Evolutionary conservation across 257 asterid species (phyloP), one percentile per base, ranked within the genome.

Genomic region (Lantana camara): DNA sequence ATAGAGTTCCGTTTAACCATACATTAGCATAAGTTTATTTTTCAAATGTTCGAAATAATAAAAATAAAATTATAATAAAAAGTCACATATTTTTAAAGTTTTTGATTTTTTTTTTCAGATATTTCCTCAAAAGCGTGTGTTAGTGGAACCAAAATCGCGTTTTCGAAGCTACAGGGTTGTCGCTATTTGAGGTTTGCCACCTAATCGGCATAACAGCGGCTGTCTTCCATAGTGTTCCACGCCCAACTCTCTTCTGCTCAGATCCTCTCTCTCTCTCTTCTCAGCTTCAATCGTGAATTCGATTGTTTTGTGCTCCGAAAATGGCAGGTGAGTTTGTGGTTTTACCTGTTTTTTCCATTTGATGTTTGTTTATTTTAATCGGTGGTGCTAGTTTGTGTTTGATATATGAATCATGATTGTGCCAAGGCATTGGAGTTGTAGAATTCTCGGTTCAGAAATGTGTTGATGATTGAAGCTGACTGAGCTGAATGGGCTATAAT

Each of bases 261-360:
- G 35, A 23, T 73, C 70, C 61, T 60, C 73, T 66, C 73, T 35
- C 42, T 67, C 67, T 38, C 64, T 19, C n/a, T 54, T n/a, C 8
- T 55, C 29, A 45, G 46, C 40, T 55, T 49, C 46, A 37, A 41
- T 66, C n/a, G n/a, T 64, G 67, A 35, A 64, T 68, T 59, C 67
- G 44, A 67, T 66, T 35, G 67, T 24, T 49, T 21, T 47, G 27
- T 13, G 42, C 44, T 66, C 37, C 70, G 27, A 53, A 49, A 62
- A 78, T 78, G 83, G 83, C 83, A 57, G 83, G 83, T 78, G 57
- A 22, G 32, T 11, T 54, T 49, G 35, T 4, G 12, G 17, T 19
- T n/a, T n/a, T 6, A 45, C 17, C 16, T 15, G 1, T 35, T 35
- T 15, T 17, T 23, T 5, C 47, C 17, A 17, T 46, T 20, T 35